Base-by-base conservation (phyloP, 306 rosid genomes). In the Vigna trinervia region DNA sequence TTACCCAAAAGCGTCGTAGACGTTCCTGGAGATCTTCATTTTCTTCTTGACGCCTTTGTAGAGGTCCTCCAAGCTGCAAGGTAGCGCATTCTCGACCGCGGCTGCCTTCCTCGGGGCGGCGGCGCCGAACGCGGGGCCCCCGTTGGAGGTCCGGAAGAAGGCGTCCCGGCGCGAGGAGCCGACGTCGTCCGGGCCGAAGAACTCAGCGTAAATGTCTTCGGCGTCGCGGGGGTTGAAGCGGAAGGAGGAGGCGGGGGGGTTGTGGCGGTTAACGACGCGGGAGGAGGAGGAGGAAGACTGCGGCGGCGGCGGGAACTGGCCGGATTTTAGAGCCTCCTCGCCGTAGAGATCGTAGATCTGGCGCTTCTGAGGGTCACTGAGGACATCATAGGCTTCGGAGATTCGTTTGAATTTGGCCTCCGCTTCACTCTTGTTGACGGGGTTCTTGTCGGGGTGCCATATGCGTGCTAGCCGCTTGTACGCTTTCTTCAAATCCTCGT, bases 391-490 rank as follows among this genome's bases (percentile, higher is more conserved):
- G 43, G 98, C 98, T 63, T 96, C 98, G 8, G 97, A 96, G 71
- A 96, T 88, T 66, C 76, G 93, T 71, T 91, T 96, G 89, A 96
- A 96, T 74, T 91, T 92, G 71, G 90, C 85, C 68, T 96, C 97
- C 0, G 98, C 96, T 17, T 96, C 97, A 12, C 66, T 73, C 12
- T 87, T 87, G 41, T 88, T 85, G 1, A 50, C 82, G 0, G 91
- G 97, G 78, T 96, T 91, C 83, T 96, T 96, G 83, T 96, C 98
- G 0, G 99, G 99, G 75, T 92, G 99, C 98, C 97, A 92, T 22
- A 89, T 88, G 88, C 90, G 84, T 0, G 98, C 99, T 2, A 96
- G 80, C 57, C 96, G 80, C 88, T 84, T 91, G 81, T 96, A 96
- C 0, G 97, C 88, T 46, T 87, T 89, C 75, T 86, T 91, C 83